Conservation (phyloP, 2,329 filamentous ascomycete species). For the Arthrobotrys conoides region DNA sequence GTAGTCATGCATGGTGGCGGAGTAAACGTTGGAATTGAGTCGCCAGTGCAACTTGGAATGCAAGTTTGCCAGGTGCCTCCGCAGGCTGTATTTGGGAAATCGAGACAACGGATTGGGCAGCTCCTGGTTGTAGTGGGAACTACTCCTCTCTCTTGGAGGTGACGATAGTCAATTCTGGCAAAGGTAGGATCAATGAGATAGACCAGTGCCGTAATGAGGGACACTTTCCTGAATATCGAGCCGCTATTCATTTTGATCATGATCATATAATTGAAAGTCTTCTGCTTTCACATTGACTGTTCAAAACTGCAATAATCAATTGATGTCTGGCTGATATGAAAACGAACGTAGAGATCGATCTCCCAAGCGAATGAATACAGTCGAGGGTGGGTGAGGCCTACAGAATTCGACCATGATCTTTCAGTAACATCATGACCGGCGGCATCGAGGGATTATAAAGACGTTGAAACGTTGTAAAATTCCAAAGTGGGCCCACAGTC, state of each 20-base stretch:
- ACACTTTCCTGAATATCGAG: background rate
- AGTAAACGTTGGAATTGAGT: slow-evolving; percentile 10
- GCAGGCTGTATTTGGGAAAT: slow-evolving; percentile 6
- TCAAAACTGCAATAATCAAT: background rate
- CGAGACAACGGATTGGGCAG: slow-evolving; percentile 24
- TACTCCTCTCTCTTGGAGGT: background rate
- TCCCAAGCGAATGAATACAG: slow-evolving; percentile 15
- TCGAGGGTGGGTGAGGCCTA: background rate
- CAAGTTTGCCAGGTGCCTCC: slow-evolving; percentile 15
- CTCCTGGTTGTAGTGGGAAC: background rate
- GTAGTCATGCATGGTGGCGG: slow-evolving; percentile 8
- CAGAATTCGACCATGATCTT: background rate
- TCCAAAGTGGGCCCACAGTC: background rate
- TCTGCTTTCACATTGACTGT: background rate
- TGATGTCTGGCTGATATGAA: background rate
- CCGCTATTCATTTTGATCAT: slow-evolving; percentile 8
- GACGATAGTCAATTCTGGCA: background rate
- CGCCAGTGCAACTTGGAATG: slow-evolving; percentile 13
- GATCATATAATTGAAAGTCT: background rate
- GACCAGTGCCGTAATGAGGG: slow-evolving; percentile 6
- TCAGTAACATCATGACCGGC: background rate
- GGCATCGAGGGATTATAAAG: slow-evolving; percentile 16
- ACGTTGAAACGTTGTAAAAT: background rate
- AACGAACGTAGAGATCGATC: slow-evolving; percentile 9
- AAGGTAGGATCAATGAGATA: background rate